Percentiles rank a stretch among this genome's conserved stretches.
phyloP scores from a whole-genome alignment of 352 stramenopile genomes.

The Globisporangium ultimum region DNA sequence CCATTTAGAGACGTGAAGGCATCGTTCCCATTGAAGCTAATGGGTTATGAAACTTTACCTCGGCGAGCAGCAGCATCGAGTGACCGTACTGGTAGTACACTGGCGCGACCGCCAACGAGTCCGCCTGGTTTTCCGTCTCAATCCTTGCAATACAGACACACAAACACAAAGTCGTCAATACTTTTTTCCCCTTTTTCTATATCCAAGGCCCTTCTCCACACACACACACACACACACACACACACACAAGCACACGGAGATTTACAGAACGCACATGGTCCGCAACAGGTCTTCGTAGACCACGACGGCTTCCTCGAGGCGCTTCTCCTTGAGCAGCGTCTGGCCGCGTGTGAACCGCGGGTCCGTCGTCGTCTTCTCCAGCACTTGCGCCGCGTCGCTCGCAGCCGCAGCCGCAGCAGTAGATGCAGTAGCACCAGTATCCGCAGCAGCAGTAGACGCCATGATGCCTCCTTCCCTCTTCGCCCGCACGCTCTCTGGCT shows the following conservation, averaged over 20 bases:
- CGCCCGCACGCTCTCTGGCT: too few species aligned
- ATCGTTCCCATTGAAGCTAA: background rate
- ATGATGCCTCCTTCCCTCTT: too few species aligned
- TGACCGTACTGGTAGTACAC: conserved; percentile 87
- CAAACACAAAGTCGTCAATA: background rate
- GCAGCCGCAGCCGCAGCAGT: too few species aligned
- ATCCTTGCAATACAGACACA: conserved; percentile 23
- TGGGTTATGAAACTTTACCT: conserved; percentile 20
- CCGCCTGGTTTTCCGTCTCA: conserved; percentile 65
- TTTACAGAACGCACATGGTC: conserved; percentile 51
- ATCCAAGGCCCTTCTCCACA: background rate
- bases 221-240: too few species aligned
- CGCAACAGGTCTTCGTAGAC: conserved; percentile 74
- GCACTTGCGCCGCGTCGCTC: conserved; percentile 13
- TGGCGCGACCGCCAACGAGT: conserved; percentile 59
- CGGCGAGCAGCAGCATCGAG: conserved; percentile 65
- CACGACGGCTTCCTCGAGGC: conserved; percentile 75
- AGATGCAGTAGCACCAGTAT: too few species aligned
- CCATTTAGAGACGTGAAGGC: background rate
- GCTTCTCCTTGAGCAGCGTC: conserved; percentile 74
- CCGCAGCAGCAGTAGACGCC: too few species aligned
- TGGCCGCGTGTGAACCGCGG: conserved; percentile 71
- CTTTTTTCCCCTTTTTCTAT: too few species aligned
- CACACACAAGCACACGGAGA: too few species aligned
- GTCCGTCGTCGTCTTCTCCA: conserved; percentile 65